A percentile compares a stretch with the other conserved stretches of the same genome.
phyloP scores from a whole-genome alignment of 78 protist genomes.

The Trichosphaerium sp. region DNA sequence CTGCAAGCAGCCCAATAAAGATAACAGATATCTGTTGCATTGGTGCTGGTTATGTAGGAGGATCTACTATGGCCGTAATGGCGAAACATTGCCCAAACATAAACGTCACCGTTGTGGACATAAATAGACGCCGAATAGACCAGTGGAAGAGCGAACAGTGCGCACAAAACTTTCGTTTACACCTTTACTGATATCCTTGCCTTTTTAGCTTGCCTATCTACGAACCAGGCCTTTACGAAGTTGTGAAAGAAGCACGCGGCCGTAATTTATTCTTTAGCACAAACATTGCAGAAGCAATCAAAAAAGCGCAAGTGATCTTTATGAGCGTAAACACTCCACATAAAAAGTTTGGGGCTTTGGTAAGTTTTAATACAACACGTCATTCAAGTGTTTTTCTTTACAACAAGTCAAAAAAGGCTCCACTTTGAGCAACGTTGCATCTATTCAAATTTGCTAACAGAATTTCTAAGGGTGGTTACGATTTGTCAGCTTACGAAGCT shows the following conservation, averaged over 20 bases:
- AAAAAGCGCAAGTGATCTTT: constrained; percentile 68
- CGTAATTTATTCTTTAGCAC: constrained; percentile 78
- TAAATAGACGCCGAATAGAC: constrained; percentile 38
- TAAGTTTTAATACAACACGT: no score
- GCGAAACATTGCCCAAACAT: constrained; percentile 60
- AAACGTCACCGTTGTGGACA: constrained; percentile 54
- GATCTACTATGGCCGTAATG: constrained; percentile 75
- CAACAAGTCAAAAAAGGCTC: no score
- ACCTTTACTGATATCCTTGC: no score
- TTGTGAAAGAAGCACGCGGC: constrained; percentile 47
- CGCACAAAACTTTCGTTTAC: no score
- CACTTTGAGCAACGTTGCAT: no score
- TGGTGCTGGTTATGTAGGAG: constrained; percentile 88
- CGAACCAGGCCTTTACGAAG: constrained; percentile 89
- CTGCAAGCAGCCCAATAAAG: background rate
- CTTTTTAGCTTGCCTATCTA: constrained; percentile 91
- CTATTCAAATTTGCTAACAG: no score
- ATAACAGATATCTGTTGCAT: constrained; percentile 33
- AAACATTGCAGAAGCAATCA: constrained; percentile 39
- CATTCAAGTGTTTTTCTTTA: no score
- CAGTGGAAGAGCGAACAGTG: no score
- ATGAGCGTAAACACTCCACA: constrained; percentile 91
- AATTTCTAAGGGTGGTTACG: no score
- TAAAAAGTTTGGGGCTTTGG: constrained; percentile 23
- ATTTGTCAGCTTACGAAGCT: no score